A percentile compares a stretch with the other conserved stretches of the same genome.
phyloP scores from a whole-genome alignment of 1,139 yeast species.

The Schizosaccharomyces versatilis region DNA sequence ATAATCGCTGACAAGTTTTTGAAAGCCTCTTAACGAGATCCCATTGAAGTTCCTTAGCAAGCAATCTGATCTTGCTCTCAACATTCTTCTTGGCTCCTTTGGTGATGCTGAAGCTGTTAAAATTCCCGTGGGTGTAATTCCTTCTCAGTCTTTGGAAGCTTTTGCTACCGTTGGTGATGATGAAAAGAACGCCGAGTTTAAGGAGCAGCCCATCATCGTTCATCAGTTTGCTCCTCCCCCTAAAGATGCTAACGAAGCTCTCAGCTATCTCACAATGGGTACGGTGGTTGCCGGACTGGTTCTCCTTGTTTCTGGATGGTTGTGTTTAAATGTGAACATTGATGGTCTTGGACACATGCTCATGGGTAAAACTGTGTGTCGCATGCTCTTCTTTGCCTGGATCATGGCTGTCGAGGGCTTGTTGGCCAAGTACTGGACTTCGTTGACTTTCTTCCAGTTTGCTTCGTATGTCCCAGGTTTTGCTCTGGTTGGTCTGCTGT shows the following conservation, averaged over 20 bases:
- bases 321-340: neutral
- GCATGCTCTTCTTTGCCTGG: neutral
- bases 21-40: neutral
- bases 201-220: neutral
- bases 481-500: no score
- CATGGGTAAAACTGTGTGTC: neutral
- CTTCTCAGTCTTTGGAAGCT: neutral
- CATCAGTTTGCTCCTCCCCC: constrained; percentile 1
- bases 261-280: neutral
- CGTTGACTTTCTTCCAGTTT: neutral
- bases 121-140: neutral
- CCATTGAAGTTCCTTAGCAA: neutral
- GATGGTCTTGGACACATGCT: no score
- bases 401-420: neutral
- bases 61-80: neutral
- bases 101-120: neutral
- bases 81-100: neutral
- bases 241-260: neutral
- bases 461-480: neutral
- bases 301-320: neutral
- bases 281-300: neutral
- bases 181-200: neutral
- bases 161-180: neutral
- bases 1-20: neutral
- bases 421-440: neutral